Evolutionary conservation across 495 filamentous ascomycete genomes (phyloP), one percentile per base, ranked within the genome.

Genomic region (Podospora pseudopauciseta): DNA sequence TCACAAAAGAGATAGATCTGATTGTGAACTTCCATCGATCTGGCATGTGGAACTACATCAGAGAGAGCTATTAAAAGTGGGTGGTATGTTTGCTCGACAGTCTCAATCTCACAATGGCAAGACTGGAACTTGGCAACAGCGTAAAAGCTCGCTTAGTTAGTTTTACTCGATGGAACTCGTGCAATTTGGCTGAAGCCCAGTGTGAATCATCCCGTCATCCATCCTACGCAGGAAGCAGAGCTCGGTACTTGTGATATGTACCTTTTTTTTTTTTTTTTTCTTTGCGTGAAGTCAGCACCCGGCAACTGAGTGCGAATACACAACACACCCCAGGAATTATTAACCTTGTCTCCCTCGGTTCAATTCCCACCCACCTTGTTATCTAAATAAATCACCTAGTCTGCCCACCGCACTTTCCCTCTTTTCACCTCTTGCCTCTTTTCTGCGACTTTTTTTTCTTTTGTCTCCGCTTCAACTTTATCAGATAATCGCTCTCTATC

Each of bases 121-220:
- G 30, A 30, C 23, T 61, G 59, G 59, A 61, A 61, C 59, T 28
- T 61, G 59, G 59, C 59, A 30, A 28, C 16, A 9, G 26, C 26
- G 7, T 49, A 49, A 49, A 49, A 49, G 20, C 59, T 61, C 59
- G 59, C 59, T 61, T 61, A 61, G 39, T 61, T 23, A 59, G 19
- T 59, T 59, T 59, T 59, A 18, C 27, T 63, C 55, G 18, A 58
- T 19, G 55, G 23, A 65, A 57, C 60, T 68, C 49, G 66, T 39
- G 69, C 64, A 68, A 71, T 71, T 66, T 71, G 69, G 66, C 66
- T 66, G 69, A 68, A 68, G 23, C 49, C 49, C 32, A 54, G 69
- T 64, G 61, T 63, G 61, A 63, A 63, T 63, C 61, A 63, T 63
- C 61, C 61, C 30, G 34, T 34, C 59, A 61, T 67, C 59, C 59